Base-by-base conservation (phyloP, 768 basidiomycete species). In the Suillus occidentalis region DNA sequence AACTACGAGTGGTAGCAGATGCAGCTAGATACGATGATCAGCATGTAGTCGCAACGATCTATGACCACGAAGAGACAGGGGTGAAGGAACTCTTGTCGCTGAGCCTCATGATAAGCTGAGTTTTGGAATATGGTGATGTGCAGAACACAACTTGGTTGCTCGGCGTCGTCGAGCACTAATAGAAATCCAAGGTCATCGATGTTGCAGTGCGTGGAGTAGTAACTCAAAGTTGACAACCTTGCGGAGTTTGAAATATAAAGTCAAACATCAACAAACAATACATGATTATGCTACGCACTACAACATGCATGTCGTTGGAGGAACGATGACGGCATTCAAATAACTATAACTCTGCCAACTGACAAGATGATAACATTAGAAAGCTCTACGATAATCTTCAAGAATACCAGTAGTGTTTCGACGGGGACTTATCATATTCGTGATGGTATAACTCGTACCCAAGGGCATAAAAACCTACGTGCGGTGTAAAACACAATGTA, bases 341-440 rank as follows among this genome's bases (percentile, higher is more conserved):
- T 31, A 31, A 31, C 2, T 4, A 57, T 1, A 57, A 9, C 1
- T 37, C n/a, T 4, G 4, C 56, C 13, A 18, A 39, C 9, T 25
- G n/a, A 58, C 18, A 22, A 18, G 18, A 39, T 58, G 69, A 71
- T 71, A 63, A 56, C 52, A 75, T 76, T 76, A 73, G 66, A 61
- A 45, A 57, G 16, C 60, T 63, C 70, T 75, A 75, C 50, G 63
- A 63, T 75, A 75, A 22, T 68, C 68, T 68, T 66, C 65, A 70
- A 74, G 61, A 68, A 62, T 75, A 76, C 73, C 63, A 40, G 69
- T 76, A 76, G 20, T 68, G 61, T 69, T 75, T 70, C 52, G 67
- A 64, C 59, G 55, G 61, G 62, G 52, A 64, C 36, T 52, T 61
- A 68, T 71, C 70, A 68, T 73, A 65, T 65, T 61, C 60, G 31